Evolutionary conservation across 257 asterid genomes (phyloP), one percentile per base, ranked within the genome.

Genomic region (Petunia axillaris): DNA sequence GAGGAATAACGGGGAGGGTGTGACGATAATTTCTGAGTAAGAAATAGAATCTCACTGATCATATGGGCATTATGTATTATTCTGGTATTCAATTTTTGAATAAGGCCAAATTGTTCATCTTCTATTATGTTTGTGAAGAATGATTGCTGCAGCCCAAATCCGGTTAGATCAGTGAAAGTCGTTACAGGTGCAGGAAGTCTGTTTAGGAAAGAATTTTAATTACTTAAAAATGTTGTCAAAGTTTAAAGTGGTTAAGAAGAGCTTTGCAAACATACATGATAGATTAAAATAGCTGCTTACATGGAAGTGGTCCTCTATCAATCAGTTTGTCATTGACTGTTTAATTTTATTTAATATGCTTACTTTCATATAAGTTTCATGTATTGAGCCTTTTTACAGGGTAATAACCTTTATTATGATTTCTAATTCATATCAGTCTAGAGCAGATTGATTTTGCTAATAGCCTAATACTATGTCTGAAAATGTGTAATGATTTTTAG

Each of bases 121-220:
- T 52, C 55, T 52, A 52, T 52, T 8, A 52, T 52, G 55, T 52
- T 8, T 4, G 62, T 55, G 62, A 55, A 14, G 35, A 55, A 55
- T 14, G 35, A 55, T 55, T 64, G 48, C 48, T 38, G 71, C 71
- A 11, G 71, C 71, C 71, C 36, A 8, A 64, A 44, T 37, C 8
- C 10, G 48, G 71, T 15, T 64, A 64, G 46, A 37, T 64, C 38
- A 15, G 15, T 64, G 68, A 59, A 59, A 59, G 15, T 38, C 2
- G 71, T 11, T 38, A 64, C 71, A 64, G 71, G 38, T 38, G 71
- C 71, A 64, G 71, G 25, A 64, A 64, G 71, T 64, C 71, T 37
- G 13, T 64, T 4, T 64, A 38, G 4, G 48, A 11, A 64, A 11
- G 25, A 64, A 64, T 15, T 25, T 25, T 64, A 64, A 64, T 1